Percentiles rank a stretch among this genome's conserved stretches.
These are phyloP conservation scores for Eucalyptus tenuipes DNA, from an alignment of 345 rosid species.

Conservation along the genomic window DNA sequence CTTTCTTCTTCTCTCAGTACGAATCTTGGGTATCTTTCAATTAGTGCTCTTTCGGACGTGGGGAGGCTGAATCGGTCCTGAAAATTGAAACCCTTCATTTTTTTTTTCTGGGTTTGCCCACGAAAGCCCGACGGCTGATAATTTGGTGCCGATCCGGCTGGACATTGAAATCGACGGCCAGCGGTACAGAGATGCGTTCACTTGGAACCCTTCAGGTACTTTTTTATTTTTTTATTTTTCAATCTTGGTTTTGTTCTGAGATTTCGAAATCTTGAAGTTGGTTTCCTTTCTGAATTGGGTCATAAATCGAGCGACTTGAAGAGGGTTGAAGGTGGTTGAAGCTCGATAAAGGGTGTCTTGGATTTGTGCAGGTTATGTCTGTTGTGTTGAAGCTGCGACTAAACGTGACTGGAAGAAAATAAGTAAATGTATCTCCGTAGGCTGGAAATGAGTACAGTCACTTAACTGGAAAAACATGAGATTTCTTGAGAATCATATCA, in stretches of 20 bases:
- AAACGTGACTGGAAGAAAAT: background rate
- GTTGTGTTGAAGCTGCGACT: background rate
- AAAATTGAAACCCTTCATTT: background rate
- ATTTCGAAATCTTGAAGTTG: background rate
- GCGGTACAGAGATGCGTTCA: slow-evolving; percentile 79
- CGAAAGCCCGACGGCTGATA: slow-evolving; percentile 70
- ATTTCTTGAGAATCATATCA: background rate
- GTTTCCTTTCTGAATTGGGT: background rate
- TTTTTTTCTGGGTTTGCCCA: background rate
- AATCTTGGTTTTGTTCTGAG: background rate
- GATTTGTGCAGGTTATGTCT: background rate
- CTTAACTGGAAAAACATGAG: background rate
- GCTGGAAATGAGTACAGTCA: background rate
- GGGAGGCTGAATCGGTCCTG: background rate
- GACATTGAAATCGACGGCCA: slow-evolving; percentile 92
- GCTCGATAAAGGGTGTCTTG: background rate
- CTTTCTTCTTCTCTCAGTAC: background rate
- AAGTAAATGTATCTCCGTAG: background rate
- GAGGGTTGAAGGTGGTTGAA: background rate
- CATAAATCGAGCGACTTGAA: background rate
- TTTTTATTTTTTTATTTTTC: background rate
- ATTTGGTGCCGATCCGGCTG: slow-evolving; percentile 80
- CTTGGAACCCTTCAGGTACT: slow-evolving; percentile 92
- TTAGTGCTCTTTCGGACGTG: background rate
- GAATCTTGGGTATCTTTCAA: background rate